Evolutionary conservation across 768 basidiomycete species (phyloP).

Genomic region (Phlegmacium glaucopus): DNA sequence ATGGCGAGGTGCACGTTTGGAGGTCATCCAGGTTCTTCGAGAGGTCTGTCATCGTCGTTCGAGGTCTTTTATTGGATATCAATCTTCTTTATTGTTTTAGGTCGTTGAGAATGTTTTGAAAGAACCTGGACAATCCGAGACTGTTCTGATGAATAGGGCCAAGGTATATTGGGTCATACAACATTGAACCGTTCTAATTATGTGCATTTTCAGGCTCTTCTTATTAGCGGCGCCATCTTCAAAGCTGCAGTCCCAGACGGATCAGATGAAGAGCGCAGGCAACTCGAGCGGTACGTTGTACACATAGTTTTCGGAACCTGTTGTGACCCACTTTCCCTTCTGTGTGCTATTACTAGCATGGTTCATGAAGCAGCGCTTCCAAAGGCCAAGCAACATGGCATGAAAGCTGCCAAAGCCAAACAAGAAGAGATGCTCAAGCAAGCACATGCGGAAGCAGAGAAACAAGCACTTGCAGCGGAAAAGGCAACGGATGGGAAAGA

Average conservation of each 20-base stretch:
- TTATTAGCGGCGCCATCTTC: constrained; percentile 88
- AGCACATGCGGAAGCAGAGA: constrained; percentile 17
- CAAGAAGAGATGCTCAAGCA: constrained; percentile 37
- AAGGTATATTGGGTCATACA: constrained; percentile 47
- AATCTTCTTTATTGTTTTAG: constrained; percentile 53
- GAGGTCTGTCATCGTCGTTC: constrained; percentile 35
- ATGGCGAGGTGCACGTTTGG: constrained; percentile 95
- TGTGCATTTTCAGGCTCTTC: constrained; percentile 55
- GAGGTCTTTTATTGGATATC: constrained; percentile 2
- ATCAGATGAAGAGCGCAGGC: constrained; percentile 89
- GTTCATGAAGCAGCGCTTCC: constrained; percentile 82
- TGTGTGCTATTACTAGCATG: constrained; percentile 46
- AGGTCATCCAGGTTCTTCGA: constrained; percentile 87
- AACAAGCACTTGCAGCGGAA: constrained; percentile 1
- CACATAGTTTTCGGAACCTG: constrained; percentile 3
- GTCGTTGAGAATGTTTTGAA: constrained; percentile 82
- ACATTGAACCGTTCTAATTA: neutral
- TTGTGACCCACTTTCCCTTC: too few relatives aligned
- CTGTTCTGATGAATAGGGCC: constrained; percentile 74
- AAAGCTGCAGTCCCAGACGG: constrained; percentile 83
- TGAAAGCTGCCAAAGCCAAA: constrained; percentile 33
- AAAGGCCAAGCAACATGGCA: constrained; percentile 53
- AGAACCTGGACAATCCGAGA: constrained; percentile 70
- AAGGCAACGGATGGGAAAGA: neutral
- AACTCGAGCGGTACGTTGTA: constrained; percentile 77